Base-by-base conservation (phyloP, 2,329 filamentous ascomycete species). In the Verticillium dahliae region DNA sequence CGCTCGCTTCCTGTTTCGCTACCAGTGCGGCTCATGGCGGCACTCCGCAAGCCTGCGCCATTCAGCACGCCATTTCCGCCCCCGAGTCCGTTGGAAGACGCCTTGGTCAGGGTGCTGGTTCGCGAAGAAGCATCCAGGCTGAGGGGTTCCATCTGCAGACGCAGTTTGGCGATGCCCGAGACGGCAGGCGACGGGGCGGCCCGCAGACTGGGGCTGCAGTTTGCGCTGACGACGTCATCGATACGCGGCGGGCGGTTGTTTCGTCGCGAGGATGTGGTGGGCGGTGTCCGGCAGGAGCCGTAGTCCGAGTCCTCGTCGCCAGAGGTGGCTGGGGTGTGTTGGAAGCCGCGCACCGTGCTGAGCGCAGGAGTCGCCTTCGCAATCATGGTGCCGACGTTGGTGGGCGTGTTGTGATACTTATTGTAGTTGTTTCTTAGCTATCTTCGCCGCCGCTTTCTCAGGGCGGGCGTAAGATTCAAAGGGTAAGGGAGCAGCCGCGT, bases 161-260 rank as follows among this genome's bases (percentile, higher is more conserved):
- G 92, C 69, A 97, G 79, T 68, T 89, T 90, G 70, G 91, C 90
- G 68, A 97, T 92, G 57, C 92, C 92, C 63, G 89, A 22, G 35
- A 87, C 70, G 57, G 78, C 80, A 11, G 84, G 83, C 18, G 84
- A 85, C 15, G 78, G 73, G 33, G 74, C 69, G n/a, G 74, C 76
- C 57, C 84, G 81, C 64, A 89, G 72, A 59, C 80, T 71, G 7
- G 86, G 86, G 72, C 85, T 88, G 74, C 85, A 87, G 73, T 79
- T 22, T 61, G 82, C 81, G 72, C 84, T 86, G 67, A 86, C 81
- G 15, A 86, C 79, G 72, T 86, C 83, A 70, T 84, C 75, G 59
- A 86, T 72, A 54, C 76, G 75, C 60, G 72, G 67, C 45, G 70
- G 62, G 6, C 75, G 78, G 31, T 18, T 34, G 59, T 75, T 75